Percentiles rank a stretch among this genome's conserved stretches.
Conservation (phyloP, 768 basidiomycete species). For the Suillus variegatus region DNA sequence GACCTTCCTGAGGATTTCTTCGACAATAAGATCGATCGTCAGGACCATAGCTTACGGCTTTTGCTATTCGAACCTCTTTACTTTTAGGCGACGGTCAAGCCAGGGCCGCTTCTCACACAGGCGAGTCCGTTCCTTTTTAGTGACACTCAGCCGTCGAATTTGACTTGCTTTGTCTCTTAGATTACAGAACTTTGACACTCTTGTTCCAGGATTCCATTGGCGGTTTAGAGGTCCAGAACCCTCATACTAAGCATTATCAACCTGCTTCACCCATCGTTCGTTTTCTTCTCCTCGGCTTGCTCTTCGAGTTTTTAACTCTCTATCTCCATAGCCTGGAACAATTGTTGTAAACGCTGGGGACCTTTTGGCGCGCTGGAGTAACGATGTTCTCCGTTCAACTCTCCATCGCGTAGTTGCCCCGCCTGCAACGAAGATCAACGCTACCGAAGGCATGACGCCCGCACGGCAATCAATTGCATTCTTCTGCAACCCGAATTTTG, state of each 20-base stretch:
- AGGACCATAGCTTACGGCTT: conserved; percentile 79
- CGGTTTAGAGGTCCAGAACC: conserved; percentile 81
- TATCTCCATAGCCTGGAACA: conserved; percentile 60
- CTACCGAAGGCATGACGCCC: conserved; percentile 58
- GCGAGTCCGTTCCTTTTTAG: conserved; percentile 29
- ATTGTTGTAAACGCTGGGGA: conserved; percentile 86
- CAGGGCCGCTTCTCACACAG: conserved; percentile 82
- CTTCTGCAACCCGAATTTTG: conserved; percentile 84
- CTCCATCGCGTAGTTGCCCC: conserved; percentile 84
- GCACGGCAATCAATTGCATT: conserved; percentile 80
- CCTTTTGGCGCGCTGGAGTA: conserved; percentile 81
- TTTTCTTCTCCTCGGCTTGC: conserved; percentile 8
- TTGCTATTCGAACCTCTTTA: conserved; percentile 63
- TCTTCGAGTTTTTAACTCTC: background rate
- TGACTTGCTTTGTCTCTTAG: conserved; percentile 31
- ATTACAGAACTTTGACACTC: conserved; percentile 81
- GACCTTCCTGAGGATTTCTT: conserved; percentile 75
- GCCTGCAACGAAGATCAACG: conserved; percentile 46
- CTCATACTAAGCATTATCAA: conserved; percentile 69
- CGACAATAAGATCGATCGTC: conserved; percentile 70
- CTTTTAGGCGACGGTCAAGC: conserved; percentile 68
- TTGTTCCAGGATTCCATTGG: conserved; percentile 85
- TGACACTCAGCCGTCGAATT: background rate
- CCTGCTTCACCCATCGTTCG: conserved; percentile 77
- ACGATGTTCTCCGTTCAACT: conserved; percentile 76